Base-by-base conservation (phyloP, 345 rosid genomes). In the Erysimum cheiranthoides region DNA sequence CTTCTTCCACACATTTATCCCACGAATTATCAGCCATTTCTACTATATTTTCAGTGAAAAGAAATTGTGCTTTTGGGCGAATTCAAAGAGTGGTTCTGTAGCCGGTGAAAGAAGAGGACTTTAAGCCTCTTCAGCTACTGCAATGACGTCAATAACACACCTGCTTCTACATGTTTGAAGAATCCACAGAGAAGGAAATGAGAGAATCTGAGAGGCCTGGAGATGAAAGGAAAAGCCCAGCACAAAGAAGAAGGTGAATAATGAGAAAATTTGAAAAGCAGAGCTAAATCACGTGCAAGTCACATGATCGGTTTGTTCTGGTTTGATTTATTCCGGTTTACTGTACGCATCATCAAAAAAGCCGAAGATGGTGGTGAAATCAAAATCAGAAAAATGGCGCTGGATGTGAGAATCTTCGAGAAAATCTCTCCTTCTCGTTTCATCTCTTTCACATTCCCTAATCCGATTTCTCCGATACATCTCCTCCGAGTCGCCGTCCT, bases 1-100 rank as follows among this genome's bases (percentile, higher is more conserved):
- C 91, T 66, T 88, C 86, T 45, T 82, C 89, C 1, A 95, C 93
- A 89, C 92, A 86, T 34, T 39, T 8, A 64, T 88, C 86, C 99
- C 99, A 95, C 36, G 80, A 83, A 65, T 74, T 61, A 69, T 31
- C 78, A 88, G 17, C 76, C 77, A 66, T 78, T 78, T 40, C 14
- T 31, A 58, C 9, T 38, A 18, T 18, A 11, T n/a, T 14, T 14
- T 4, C 25, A 14, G 10, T n/a, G 52, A 0, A 13, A 34, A n/a
- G 36, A 34, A 42, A 35, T 25, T 61, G 43, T 39, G 52, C 3
- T 62, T 34, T 42, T 30, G 10, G 12, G 47, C 1, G 27, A 10
- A 36, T 11, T 16, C 42, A 11, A 61, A 25, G 40, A 28, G 38
- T 47, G 12, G 10, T 51, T 74, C 16, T 11, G 43, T 31, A 39